A percentile compares a stretch with the other conserved stretches of the same genome.
phyloP scores from a whole-genome alignment of 495 filamentous ascomycete species.

The Tuber brumale region DNA sequence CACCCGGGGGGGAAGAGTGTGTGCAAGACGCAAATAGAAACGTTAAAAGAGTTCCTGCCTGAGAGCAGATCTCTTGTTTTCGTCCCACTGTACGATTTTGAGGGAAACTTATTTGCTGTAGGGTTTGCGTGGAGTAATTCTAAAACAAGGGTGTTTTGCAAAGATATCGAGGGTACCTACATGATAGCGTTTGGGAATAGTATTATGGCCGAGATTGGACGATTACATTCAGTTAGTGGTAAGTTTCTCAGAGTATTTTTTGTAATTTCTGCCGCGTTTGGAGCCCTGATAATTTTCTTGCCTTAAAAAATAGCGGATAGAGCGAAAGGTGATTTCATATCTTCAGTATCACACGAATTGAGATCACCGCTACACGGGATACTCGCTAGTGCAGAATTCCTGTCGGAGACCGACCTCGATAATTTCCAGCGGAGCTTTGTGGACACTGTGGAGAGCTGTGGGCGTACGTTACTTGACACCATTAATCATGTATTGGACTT shows the following conservation, averaged over 20 bases:
- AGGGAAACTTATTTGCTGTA: conserved; percentile 40
- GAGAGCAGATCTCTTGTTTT: conserved; percentile 33
- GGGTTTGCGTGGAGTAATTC: conserved; percentile 38
- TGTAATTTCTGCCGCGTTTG: neutral
- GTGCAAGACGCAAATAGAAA: conserved; percentile 10
- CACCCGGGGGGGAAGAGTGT: neutral
- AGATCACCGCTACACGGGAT: conserved; percentile 73
- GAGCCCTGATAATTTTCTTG: conserved; percentile 15
- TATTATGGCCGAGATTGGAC: conserved; percentile 40
- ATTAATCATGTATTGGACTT: conserved; percentile 72
- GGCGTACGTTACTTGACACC: conserved; percentile 68
- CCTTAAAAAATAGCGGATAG: conserved; percentile 45
- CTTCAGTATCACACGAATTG: conserved; percentile 70
- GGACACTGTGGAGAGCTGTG: conserved; percentile 67
- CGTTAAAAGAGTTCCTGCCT: conserved; percentile 31
- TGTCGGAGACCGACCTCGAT: conserved; percentile 52
- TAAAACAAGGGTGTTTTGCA: conserved; percentile 28
- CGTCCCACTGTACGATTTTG: conserved; percentile 42
- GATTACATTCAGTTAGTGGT: conserved; percentile 45
- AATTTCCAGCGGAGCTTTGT: conserved; percentile 57
- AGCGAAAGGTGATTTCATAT: conserved; percentile 64
- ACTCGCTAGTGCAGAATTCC: conserved; percentile 63
- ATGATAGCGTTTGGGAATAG: conserved; percentile 40
- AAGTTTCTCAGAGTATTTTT: conserved; percentile 20
- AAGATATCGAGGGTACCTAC: conserved; percentile 38